phyloP scores from a whole-genome alignment of 495 filamentous ascomycete genomes.

The Elaphomyces granulatus region DNA sequence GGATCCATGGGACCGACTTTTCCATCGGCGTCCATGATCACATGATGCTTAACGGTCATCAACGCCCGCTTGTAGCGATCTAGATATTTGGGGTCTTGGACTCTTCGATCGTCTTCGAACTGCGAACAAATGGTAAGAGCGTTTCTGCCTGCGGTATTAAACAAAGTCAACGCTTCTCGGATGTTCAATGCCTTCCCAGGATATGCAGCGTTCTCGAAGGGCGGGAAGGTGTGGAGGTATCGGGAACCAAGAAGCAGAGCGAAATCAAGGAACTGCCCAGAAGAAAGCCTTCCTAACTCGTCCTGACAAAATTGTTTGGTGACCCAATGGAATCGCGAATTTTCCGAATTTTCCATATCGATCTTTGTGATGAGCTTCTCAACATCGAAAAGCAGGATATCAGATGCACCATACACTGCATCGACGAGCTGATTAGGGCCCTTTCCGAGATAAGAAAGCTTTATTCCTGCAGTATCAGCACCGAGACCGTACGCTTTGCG shows the following conservation, averaged over 20 bases:
- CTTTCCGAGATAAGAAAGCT: conserved; percentile 75
- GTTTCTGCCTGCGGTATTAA: conserved; percentile 47
- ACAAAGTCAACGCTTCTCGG: conserved; percentile 54
- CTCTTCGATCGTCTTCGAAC: conserved; percentile 55
- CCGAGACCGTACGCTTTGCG: neutral
- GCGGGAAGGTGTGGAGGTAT: conserved; percentile 64
- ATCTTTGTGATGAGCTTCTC: conserved; percentile 70
- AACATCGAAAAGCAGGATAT: conserved; percentile 74
- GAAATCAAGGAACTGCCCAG: conserved; percentile 67
- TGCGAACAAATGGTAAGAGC: conserved; percentile 51
- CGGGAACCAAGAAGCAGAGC: conserved; percentile 71
- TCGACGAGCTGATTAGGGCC: conserved; percentile 53
- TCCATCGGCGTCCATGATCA: conserved; percentile 61
- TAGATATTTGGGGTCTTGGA: conserved; percentile 57
- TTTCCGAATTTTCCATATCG: conserved; percentile 44
- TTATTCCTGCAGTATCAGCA: conserved; percentile 2
- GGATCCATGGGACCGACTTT: conserved; percentile 56
- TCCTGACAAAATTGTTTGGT: conserved; percentile 54
- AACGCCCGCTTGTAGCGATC: conserved; percentile 73
- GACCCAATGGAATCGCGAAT: conserved; percentile 51
- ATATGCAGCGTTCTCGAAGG: conserved; percentile 44
- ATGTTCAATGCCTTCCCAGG: conserved; percentile 36
- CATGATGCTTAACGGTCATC: conserved; percentile 76
- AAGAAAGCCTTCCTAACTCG: conserved; percentile 49
- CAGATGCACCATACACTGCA: conserved; percentile 71